Base-by-base conservation (phyloP, 148 eudicot species). In the Drosera capensis region DNA sequence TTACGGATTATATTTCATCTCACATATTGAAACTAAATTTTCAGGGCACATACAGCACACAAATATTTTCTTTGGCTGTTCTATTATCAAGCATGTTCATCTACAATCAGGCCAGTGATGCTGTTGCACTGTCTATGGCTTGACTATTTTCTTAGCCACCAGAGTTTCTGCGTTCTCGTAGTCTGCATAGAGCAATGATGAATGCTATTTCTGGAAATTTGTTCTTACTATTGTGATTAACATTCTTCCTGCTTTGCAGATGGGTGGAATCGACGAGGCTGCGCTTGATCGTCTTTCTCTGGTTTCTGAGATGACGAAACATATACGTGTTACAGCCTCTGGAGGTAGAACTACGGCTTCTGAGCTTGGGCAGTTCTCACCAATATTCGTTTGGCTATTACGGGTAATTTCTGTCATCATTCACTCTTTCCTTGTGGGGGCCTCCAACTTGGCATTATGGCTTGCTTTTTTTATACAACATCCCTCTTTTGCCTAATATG, bases 201-300 rank as follows among this genome's bases (percentile, higher is more conserved):
- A 45, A 2, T 23, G 30, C 18, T 8, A 23, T 16, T 23, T 45
- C 14, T 31, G 20, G 28, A 7, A 19, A 1, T 23, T 45, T 16
- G 20, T 17, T 22, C 23, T 24, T 43, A 12, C 26, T 30, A 17
- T 8, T n/a, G 12, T 57, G 9, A 23, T 41, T 12, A 12, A 23
- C 43, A 43, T 11, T 40, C 16, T 21, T 40, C 0, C 26, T 30
- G 16, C 14, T 14, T n/a, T 57, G 49, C 69, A 90, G 97, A 90
- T 90, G 95, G 97, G 95, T 54, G 95, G 93, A 22, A 90, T 90
- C 61, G 97, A 90, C 43, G 97, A 84, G 71, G 79, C 87, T 65
- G 93, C 93, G 7, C 79, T 90, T 20, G 97, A 90, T 58, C 97
- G 87, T 38, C 93, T 90, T 36, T 90, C 95, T 46, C 97, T 90